These are phyloP conservation scores for Citrus reticulata DNA, from an alignment of 345 rosid genomes.

Conservation along the genomic window DNA sequence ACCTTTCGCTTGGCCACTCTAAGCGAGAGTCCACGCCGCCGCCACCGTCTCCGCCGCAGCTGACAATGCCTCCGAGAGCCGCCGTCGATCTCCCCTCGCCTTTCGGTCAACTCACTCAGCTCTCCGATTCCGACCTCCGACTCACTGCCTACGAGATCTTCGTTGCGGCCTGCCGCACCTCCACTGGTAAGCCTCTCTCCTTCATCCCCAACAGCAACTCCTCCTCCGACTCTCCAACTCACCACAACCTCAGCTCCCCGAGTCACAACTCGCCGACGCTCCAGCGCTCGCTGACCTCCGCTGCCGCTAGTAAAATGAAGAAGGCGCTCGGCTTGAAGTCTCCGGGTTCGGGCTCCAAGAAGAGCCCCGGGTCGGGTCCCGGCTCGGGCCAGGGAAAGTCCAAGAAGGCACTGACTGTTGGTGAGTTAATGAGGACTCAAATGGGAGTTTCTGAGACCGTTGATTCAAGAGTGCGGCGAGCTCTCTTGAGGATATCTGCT, in stretches of 20 bases:
- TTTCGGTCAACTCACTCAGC: slow-evolving; percentile 65
- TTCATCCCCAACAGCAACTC: slow-evolving; percentile 26
- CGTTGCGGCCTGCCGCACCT: slow-evolving; percentile 77
- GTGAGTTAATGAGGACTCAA: slow-evolving; percentile 90
- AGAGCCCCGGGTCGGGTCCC: slow-evolving; percentile 58
- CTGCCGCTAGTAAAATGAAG: slow-evolving; percentile 96
- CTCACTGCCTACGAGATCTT: slow-evolving; percentile 91
- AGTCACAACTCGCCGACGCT: slow-evolving; percentile 41
- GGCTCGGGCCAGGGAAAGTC: slow-evolving; percentile 58
- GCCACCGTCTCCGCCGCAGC: slow-evolving; percentile 20
- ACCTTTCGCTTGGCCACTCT: slow-evolving; percentile 84
- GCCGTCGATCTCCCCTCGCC: slow-evolving; percentile 69
- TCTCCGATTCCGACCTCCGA: slow-evolving; percentile 80
- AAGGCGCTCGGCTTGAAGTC: slow-evolving; percentile 86
- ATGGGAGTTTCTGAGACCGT: slow-evolving; percentile 75
- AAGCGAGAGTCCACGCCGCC: slow-evolving; percentile 65
- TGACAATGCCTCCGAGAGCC: slow-evolving; percentile 19
- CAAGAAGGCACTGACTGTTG: slow-evolving; percentile 68
- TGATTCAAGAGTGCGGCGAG: slow-evolving; percentile 86
- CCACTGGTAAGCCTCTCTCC: slow-evolving; percentile 69
- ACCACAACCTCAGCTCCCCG: slow-evolving; percentile 9
- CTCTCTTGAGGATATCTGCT: slow-evolving; percentile 81
- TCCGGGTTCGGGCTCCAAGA: slow-evolving; percentile 66
- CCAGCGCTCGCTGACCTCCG: slow-evolving; percentile 83
- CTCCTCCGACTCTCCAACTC: slow-evolving; percentile 40